Base-by-base conservation (phyloP, 495 filamentous ascomycete genomes). In the Staphylotrichum longicolle region DNA sequence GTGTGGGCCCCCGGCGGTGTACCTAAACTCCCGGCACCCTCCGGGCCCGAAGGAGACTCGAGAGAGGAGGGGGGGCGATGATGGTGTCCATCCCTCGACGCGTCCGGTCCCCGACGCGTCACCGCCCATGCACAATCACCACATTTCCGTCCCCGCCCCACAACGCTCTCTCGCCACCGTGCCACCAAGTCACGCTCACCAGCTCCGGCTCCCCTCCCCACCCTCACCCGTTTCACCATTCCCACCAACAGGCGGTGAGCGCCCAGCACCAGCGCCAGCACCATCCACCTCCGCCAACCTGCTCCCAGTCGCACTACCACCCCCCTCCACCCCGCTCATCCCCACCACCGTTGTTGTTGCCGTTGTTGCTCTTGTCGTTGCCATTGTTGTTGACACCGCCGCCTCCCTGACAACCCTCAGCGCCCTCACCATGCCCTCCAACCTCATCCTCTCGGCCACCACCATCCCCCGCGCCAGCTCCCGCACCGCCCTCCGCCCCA, bases 361-460 rank as follows among this genome's bases (percentile, higher is more conserved):
- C 20, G 20, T 27, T 27, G 20, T 27, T 27, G 20, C 20, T 27
- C 20, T 27, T 27, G 20, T 27, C 20, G 20, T 27, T 27, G 20
- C 20, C 20, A 27, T 27, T 27, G 20, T 27, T 27, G 20, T 27
- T 27, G 20, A 27, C 20, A 27, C 20, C 20, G 20, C 20, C 20
- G 61, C 57, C 30, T 66, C 68, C 51, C 68, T 78, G 40, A 84
- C 69, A 52, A 75, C 82, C 66, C 90, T 80, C 52, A 91, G 63
- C 20, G 90, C 90, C 73, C 93, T 84, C 75, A 82, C 86, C 75
- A 99, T 84, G 11, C 89, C 83, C 66, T 93, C 90, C 56, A 96
- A 77, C 61, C 91, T 80, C 70, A 90, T 86, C 63, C 80, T 85
- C 75, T 99, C 95, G 39, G 79, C 74, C 7, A 93, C 82, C 40